Conservation (phyloP, 2,329 filamentous ascomycete genomes). For the Boeremia lycopersici region DNA sequence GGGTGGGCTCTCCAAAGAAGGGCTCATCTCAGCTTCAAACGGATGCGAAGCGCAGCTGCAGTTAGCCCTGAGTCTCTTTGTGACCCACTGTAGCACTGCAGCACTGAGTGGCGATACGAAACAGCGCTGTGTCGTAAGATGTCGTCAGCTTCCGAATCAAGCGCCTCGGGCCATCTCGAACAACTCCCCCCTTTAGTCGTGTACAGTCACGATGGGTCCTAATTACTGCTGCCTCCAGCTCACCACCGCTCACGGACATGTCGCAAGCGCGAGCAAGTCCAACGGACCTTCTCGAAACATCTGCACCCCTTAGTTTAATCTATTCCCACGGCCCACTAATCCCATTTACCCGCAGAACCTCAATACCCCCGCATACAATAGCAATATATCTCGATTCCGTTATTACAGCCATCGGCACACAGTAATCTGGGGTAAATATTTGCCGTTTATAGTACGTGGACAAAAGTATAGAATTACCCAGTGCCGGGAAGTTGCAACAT, state of each 20-base stretch:
- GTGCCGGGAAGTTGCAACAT: constrained; percentile 26
- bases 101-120: constrained; percentile 37
- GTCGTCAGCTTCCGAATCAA: constrained; percentile 34
- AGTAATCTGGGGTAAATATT: constrained; percentile 37
- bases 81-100: constrained; percentile 34
- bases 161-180: constrained; percentile 19
- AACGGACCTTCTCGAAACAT: constrained; percentile 36
- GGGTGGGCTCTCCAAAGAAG: background rate
- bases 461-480: constrained; percentile 19
- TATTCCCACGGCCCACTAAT: constrained; percentile 34
- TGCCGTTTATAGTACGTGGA: constrained; percentile 34
- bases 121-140: constrained; percentile 39
- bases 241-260: constrained; percentile 6
- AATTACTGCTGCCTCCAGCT: constrained; percentile 31
- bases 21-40: constrained; percentile 19
- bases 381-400: constrained; percentile 42
- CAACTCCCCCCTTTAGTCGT: constrained; percentile 21
- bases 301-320: constrained; percentile 43
- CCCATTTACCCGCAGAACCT: constrained; percentile 23
- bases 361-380: constrained; percentile 39
- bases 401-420: constrained; percentile 23
- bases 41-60: constrained; percentile 11
- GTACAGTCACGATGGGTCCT: constrained; percentile 24
- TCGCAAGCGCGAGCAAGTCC: constrained; percentile 9
- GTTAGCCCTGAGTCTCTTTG: constrained; percentile 19